phyloP scores from a whole-genome alignment of 768 basidiomycete genomes.

The Myochromella boudieri region DNA sequence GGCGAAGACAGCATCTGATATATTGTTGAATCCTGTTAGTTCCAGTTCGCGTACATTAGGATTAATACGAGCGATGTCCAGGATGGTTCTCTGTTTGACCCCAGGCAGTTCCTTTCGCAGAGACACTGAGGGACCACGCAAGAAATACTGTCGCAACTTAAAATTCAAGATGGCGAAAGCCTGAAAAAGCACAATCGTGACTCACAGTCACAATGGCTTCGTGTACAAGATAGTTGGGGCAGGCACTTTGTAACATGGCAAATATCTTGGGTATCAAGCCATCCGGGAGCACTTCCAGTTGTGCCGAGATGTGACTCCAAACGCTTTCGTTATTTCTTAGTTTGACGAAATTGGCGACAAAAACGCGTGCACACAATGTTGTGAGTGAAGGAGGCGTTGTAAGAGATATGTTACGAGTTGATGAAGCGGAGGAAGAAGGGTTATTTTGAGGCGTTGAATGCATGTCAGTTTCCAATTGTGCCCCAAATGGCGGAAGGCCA shows the following conservation, averaged over 20 bases:
- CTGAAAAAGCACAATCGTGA: background rate
- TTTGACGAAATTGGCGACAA: conserved; percentile 42
- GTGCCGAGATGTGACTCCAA: conserved; percentile 40
- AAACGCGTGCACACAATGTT: conserved; percentile 49
- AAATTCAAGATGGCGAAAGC: background rate
- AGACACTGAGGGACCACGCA: conserved; percentile 50
- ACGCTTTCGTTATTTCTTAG: conserved; percentile 36
- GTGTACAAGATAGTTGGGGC: conserved; percentile 52
- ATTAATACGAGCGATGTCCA: conserved; percentile 38
- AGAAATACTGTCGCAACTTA: conserved; percentile 45
- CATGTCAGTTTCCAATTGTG: conserved; percentile 44
- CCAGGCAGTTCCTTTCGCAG: conserved; percentile 52
- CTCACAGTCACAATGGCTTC: conserved; percentile 57
- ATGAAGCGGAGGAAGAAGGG: conserved; percentile 53
- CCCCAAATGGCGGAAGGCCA: conserved; percentile 32
- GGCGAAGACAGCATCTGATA: conserved; percentile 52
- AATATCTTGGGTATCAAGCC: conserved; percentile 49
- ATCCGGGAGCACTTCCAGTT: conserved; percentile 53
- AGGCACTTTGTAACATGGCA: conserved; percentile 44
- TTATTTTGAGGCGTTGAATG: conserved; percentile 30
- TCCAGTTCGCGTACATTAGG: conserved; percentile 44
- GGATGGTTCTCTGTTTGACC: conserved; percentile 49
- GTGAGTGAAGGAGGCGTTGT: conserved; percentile 43
- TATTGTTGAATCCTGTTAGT: conserved; percentile 51
- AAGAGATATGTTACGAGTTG: conserved; percentile 38